Percentiles rank a stretch among this genome's conserved stretches.
Conservation (phyloP, 2,329 filamentous ascomycete genomes). For the Sarocladium oryzae region DNA sequence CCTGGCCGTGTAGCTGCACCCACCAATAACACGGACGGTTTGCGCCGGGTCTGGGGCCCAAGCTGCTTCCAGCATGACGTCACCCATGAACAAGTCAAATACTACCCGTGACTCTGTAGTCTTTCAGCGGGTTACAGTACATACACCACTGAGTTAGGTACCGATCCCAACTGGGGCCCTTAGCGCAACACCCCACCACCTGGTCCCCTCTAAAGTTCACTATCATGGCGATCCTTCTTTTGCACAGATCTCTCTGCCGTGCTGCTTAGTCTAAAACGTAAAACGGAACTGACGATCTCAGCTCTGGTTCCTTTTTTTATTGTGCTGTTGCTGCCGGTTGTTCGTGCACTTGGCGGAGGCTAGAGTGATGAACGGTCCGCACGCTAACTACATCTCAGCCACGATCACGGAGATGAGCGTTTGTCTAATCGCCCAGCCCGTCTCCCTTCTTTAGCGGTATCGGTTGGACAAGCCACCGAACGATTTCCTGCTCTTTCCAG, state of each 20-base stretch:
- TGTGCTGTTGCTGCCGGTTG: too few species aligned
- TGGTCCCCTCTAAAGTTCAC: not conserved
- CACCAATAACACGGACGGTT: not conserved
- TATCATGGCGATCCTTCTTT: slow-evolving; percentile 1
- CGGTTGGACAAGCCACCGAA: not conserved
- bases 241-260: not conserved
- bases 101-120: not conserved
- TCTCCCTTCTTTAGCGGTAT: not conserved
- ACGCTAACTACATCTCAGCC: not conserved
- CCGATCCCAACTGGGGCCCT: too few species aligned
- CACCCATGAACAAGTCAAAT: not conserved
- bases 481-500: not conserved
- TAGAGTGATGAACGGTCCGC: not conserved
- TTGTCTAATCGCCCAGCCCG: not conserved
- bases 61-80: not conserved
- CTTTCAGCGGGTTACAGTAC: not conserved
- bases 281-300: too few species aligned
- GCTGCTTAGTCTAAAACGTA: too few species aligned
- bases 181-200: not conserved
- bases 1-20: too few species aligned
- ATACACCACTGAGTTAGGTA: not conserved
- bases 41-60: not conserved
- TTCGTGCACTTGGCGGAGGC: not conserved
- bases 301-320: too few species aligned
- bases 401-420: slow-evolving; percentile 5